Percentiles rank a stretch among this genome's conserved stretches.
These are phyloP conservation scores for Allium fistulosum DNA, from an alignment of 106 monocot genomes.

Conservation along the genomic window DNA sequence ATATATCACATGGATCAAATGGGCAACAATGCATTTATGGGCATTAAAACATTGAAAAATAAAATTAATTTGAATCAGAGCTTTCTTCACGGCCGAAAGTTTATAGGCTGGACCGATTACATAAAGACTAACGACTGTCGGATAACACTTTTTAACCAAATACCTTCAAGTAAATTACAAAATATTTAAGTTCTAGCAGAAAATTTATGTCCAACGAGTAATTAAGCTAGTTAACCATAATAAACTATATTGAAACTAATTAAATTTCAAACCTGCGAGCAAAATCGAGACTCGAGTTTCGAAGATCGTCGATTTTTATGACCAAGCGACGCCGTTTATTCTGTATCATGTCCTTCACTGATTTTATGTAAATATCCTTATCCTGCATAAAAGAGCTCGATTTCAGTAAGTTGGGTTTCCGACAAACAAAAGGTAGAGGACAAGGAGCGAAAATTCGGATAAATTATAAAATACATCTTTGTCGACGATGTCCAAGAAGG, in stretches of 20 bases:
- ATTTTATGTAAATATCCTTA: constrained; percentile 62
- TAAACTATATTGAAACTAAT: too few relatives aligned
- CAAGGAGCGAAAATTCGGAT: not conserved
- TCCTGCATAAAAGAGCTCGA: constrained; percentile 17
- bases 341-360: constrained; percentile 66
- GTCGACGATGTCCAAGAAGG: constrained; percentile 80
- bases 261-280: constrained; percentile 51
- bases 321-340: constrained; percentile 74
- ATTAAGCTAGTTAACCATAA: too few relatives aligned
- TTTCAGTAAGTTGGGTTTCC: too few relatives aligned
- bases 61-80: too few relatives aligned
- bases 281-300: constrained; percentile 78
- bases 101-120: too few relatives aligned
- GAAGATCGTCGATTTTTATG: constrained; percentile 75
- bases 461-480: constrained; percentile 45
- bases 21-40: not conserved
- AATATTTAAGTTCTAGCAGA: too few relatives aligned
- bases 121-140: too few relatives aligned
- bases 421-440: not conserved
- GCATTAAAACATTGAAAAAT: not conserved
- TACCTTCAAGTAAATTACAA: too few relatives aligned
- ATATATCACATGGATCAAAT: not conserved
- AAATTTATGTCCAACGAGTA: too few relatives aligned
- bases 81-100: too few relatives aligned
- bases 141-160: too few relatives aligned